A percentile compares a stretch with the other conserved stretches of the same genome.
Conservation (phyloP, 2,329 filamentous ascomycete genomes). For the Trichoderma endophyticum region DNA sequence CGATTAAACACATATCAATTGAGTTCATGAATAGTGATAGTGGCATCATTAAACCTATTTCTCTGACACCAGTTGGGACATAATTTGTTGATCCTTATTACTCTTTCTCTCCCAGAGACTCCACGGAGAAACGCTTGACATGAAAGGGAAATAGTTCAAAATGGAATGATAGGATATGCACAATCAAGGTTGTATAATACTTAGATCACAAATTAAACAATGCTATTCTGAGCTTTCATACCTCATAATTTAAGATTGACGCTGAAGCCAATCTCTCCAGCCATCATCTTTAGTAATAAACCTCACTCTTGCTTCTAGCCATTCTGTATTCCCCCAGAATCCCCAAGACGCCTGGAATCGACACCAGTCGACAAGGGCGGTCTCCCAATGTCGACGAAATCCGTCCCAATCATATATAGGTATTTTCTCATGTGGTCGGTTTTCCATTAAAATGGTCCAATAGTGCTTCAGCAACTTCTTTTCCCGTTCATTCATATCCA, state of each 20-base stretch:
- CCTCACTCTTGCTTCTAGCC: slow-evolving; percentile 54
- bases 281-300: slow-evolving; percentile 43
- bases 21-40: too few species aligned
- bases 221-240: not conserved
- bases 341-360: slow-evolving; percentile 60
- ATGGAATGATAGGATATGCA: not conserved
- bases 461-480: slow-evolving; percentile 51
- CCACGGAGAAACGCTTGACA: too few species aligned
- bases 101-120: too few species aligned
- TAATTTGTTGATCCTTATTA: not conserved
- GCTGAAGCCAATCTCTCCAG: slow-evolving; percentile 46
- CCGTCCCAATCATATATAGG: slow-evolving; percentile 50
- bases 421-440: not conserved
- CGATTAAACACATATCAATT: too few species aligned
- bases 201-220: not conserved
- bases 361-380: slow-evolving; percentile 65
- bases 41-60: not conserved
- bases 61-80: not conserved
- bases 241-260: not conserved
- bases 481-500: slow-evolving; percentile 53
- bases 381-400: slow-evolving; percentile 62
- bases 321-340: slow-evolving; percentile 58
- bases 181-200: too few species aligned
- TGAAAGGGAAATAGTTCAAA: not conserved
- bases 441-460: slow-evolving; percentile 33